Percentiles rank a stretch among this genome's conserved stretches.
Evolutionary conservation across 768 basidiomycete genomes (phyloP).

Genomic region (Tulasnella sp.): DNA sequence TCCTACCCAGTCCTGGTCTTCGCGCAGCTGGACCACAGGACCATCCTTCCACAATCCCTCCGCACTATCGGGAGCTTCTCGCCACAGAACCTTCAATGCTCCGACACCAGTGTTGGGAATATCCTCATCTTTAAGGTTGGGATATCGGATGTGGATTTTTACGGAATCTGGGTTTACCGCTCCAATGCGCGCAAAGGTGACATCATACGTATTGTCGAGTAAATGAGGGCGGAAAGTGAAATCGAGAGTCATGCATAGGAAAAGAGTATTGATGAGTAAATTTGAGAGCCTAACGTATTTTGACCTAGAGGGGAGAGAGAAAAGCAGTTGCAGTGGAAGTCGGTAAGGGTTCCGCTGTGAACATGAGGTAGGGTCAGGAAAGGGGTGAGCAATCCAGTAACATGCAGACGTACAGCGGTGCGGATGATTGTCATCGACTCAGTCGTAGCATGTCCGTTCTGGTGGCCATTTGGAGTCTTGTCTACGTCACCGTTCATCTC

Average conservation of each 20-base stretch:
- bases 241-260: constrained; percentile 34
- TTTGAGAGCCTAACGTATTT: not conserved
- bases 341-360: not conserved
- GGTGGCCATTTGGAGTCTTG: constrained; percentile 2
- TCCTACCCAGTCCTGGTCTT: constrained; percentile 44
- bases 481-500: not conserved
- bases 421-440: not conserved
- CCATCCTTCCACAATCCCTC: constrained; percentile 39
- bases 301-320: constrained; percentile 5
- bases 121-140: constrained; percentile 24
- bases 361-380: not conserved
- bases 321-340: not conserved
- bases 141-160: constrained; percentile 53
- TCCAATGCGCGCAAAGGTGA: constrained; percentile 56
- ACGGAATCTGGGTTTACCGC: constrained; percentile 51
- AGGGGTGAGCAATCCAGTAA: not conserved
- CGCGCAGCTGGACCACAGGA: constrained; percentile 34
- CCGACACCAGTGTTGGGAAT: constrained; percentile 14
- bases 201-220: constrained; percentile 34
- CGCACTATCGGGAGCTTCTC: constrained; percentile 21
- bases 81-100: constrained; percentile 31
- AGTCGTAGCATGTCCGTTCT: constrained; percentile 1
- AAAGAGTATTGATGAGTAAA: constrained; percentile 30
- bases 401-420: not conserved
- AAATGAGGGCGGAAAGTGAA: constrained; percentile 42